A percentile compares a stretch with the other conserved stretches of the same genome.
phyloP scores from a whole-genome alignment of 768 basidiomycete genomes.

The Trametes cingulata region DNA sequence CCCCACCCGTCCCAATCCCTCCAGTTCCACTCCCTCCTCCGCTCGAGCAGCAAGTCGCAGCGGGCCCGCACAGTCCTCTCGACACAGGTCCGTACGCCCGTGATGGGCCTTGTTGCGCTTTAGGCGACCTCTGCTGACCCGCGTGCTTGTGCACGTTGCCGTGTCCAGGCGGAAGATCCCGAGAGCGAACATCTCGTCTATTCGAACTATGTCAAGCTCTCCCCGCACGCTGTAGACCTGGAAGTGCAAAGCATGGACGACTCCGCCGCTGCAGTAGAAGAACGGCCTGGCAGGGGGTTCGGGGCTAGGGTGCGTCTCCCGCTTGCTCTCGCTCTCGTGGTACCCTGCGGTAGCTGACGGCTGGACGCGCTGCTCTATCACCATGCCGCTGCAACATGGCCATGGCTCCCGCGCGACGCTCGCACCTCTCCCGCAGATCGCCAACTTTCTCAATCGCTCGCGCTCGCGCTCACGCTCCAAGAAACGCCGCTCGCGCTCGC shows the following conservation, averaged over 20 bases:
- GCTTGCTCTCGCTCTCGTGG: not conserved
- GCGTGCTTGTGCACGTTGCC: conserved; percentile 15
- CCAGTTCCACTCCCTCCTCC: conserved; percentile 33
- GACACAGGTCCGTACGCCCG: conserved; percentile 13
- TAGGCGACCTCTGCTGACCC: conserved; percentile 17
- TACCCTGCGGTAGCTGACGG: conserved; percentile 3
- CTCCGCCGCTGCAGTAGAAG: conserved; percentile 14
- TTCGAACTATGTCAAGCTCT: conserved; percentile 24
- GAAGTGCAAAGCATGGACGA: conserved; percentile 25
- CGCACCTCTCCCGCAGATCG: conserved; percentile 44
- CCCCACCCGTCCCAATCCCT: conserved; percentile 20
- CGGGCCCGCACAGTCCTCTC: conserved; percentile 16
- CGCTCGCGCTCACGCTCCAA: conserved; percentile 60
- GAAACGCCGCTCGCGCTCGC: conserved; percentile 31
- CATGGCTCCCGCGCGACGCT: not conserved
- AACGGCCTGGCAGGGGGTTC: conserved; percentile 27
- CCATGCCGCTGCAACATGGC: conserved; percentile 17
- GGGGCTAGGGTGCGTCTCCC: conserved; percentile 30
- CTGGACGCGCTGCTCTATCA: not conserved
- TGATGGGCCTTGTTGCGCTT: not conserved
- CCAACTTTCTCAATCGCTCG: conserved; percentile 50
- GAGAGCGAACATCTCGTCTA: conserved; percentile 20
- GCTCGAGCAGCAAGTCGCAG: conserved; percentile 30
- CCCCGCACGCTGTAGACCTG: conserved; percentile 23
- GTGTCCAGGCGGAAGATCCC: conserved; percentile 23